Evolutionary conservation across 257 asterid genomes (phyloP).

Genomic region (Penstemon barbatus): DNA sequence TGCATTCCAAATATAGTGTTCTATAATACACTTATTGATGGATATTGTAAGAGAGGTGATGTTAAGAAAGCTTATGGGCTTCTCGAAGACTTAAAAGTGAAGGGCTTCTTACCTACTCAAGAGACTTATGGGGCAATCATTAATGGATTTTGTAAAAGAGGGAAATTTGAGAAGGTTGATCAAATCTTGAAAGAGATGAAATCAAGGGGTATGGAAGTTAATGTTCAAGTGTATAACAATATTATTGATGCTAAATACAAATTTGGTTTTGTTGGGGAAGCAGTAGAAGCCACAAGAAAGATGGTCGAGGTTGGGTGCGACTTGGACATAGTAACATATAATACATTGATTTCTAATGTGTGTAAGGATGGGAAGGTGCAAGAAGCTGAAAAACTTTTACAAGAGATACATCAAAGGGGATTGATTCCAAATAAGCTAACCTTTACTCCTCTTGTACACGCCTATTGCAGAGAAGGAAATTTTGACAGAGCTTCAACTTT

Average conservation of each 20-base stretch:
- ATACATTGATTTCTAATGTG: constrained; percentile 64
- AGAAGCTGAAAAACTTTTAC: constrained; percentile 69
- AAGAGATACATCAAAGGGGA: constrained; percentile 44
- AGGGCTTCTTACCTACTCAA: constrained; percentile 69
- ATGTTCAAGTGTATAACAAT: constrained; percentile 53
- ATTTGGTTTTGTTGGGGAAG: constrained; percentile 52
- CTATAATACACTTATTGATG: constrained; percentile 78
- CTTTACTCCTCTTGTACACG: constrained; percentile 77
- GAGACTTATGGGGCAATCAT: constrained; percentile 83
- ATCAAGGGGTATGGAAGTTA: constrained; percentile 53
- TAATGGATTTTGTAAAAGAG: constrained; percentile 66
- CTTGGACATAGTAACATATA: constrained; percentile 71
- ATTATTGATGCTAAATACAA: constrained; percentile 62
- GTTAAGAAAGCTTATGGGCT: constrained; percentile 51
- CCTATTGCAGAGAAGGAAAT: constrained; percentile 55
- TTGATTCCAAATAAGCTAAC: constrained; percentile 57
- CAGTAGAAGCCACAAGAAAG: constrained; percentile 44
- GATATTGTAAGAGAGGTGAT: constrained; percentile 74
- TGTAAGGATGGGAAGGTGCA: constrained; percentile 64
- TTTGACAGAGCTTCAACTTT: constrained; percentile 68
- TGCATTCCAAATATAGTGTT: constrained; percentile 82
- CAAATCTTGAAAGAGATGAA: constrained; percentile 66
- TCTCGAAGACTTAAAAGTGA: constrained; percentile 63
- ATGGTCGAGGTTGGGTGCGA: constrained; percentile 56
- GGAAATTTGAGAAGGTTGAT: constrained; percentile 59